These are phyloP conservation scores for Lipomyces yarrowii DNA, from an alignment of 1,139 yeast genomes.

Conservation along the genomic window DNA sequence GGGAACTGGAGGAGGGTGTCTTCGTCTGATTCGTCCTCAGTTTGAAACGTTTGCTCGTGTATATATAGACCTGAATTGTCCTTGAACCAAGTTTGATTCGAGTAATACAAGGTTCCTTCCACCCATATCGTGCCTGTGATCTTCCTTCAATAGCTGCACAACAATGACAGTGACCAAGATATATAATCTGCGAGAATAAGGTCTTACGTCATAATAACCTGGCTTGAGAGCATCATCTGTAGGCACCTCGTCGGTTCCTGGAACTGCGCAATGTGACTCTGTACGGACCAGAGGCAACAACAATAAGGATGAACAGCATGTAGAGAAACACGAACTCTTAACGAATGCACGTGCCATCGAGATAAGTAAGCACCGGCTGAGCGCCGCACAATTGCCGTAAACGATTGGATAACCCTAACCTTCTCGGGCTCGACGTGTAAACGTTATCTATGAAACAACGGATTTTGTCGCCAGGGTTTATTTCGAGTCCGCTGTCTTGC, in stretches of 20 bases:
- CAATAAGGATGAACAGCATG: neutral
- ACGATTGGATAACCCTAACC: no score
- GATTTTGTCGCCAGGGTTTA: neutral
- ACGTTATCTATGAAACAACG: no score
- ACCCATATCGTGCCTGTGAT: neutral
- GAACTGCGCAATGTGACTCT: neutral
- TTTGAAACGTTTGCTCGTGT: no score
- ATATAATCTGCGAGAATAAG: neutral
- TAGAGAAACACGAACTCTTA: neutral
- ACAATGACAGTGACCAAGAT: neutral
- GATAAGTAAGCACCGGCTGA: no score
- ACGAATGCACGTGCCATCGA: no score
- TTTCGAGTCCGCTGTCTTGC: neutral
- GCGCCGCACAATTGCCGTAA: no score
- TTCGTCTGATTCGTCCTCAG: no score
- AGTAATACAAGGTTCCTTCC: neutral
- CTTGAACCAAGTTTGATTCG: no score
- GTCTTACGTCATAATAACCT: neutral
- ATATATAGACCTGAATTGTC: no score
- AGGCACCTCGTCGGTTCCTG: neutral
- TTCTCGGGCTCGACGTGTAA: no score
- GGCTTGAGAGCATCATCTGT: neutral
- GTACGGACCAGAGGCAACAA: neutral
- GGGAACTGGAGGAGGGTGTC: no score
- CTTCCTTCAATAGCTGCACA: neutral